Evolutionary conservation across 768 basidiomycete genomes (phyloP).

Genomic region (Russula olivacea): DNA sequence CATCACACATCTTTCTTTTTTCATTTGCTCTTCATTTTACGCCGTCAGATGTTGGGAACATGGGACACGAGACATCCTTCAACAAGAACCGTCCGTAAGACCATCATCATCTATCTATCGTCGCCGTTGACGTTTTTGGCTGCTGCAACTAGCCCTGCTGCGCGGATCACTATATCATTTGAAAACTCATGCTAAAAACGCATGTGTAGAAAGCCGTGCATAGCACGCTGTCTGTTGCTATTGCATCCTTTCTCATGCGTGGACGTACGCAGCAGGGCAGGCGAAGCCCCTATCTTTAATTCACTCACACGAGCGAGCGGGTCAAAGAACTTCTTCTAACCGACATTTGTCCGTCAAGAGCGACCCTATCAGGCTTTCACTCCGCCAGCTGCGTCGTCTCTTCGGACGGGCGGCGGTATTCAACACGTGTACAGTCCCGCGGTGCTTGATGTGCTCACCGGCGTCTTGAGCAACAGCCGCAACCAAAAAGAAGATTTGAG

Average conservation of each 20-base stretch:
- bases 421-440: background rate
- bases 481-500: background rate
- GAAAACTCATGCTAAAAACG: no score
- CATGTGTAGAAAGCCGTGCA: no score
- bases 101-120: no score
- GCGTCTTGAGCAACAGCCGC: no score
- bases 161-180: background rate
- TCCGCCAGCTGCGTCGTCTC: background rate
- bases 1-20: background rate
- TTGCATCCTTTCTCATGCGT: no score
- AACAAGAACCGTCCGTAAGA: background rate
- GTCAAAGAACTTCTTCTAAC: background rate
- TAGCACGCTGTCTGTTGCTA: no score
- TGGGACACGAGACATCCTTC: background rate
- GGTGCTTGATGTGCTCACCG: no score
- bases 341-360: background rate
- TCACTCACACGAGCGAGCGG: background rate
- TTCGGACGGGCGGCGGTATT: background rate
- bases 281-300: background rate
- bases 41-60: background rate
- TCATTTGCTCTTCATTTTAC: background rate
- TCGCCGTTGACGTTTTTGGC: background rate
- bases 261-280: background rate
- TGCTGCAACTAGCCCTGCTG: background rate
- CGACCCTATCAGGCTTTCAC: background rate